Evolutionary conservation across 163 green algal species (phyloP), one percentile per base, ranked within the genome.

Genomic region (Volvox carteri): DNA sequence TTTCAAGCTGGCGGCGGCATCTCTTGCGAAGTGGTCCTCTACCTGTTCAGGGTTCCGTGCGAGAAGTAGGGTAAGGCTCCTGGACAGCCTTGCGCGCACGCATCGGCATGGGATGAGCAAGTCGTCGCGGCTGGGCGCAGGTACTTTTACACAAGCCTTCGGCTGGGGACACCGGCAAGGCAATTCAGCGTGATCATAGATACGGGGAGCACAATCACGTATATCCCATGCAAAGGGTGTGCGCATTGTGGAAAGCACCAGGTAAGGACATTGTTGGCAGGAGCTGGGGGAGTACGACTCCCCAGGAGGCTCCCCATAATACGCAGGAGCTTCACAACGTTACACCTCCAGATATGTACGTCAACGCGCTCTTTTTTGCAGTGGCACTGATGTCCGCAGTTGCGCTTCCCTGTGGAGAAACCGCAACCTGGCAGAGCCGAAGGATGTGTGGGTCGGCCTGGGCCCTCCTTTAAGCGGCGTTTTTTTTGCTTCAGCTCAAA

Each of bases 201-300:
- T 92, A 99, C 97, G 1, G 97, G 97, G 56, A 98, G 94, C 92
- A 99, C 96, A 7, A 97, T 99, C 70, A 98, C 96, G 0, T 99
- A 99, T 89, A 95, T 99, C 14, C 96, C 96, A 0, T 99, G 97
- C 88, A 86, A 93, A 19, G 90, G 75, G 16, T 99, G 97, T 73
- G 73, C 46, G 6, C 81, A 94, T 33, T 98, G 96, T 84, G 96
- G 96, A 3, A 94, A 95, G 80, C 95, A 98, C 80, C 91, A 94
- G 90, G 94, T 94, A 35, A 7, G 70, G 39, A 14, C 8, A 35
- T 11, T 50, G 2, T 5, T 76, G 35, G 35, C 67, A 39, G 70
- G 37, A 54, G 39, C 70, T 78, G 37, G 16, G 19, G 12, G 19
- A 23, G n/a, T n/a, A n/a, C n/a, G n/a, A n/a, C n/a, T n/a, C n/a